Evolutionary conservation across 1,139 yeast genomes (phyloP).

Genomic region (Spencermartinsiella ligniputridi): DNA sequence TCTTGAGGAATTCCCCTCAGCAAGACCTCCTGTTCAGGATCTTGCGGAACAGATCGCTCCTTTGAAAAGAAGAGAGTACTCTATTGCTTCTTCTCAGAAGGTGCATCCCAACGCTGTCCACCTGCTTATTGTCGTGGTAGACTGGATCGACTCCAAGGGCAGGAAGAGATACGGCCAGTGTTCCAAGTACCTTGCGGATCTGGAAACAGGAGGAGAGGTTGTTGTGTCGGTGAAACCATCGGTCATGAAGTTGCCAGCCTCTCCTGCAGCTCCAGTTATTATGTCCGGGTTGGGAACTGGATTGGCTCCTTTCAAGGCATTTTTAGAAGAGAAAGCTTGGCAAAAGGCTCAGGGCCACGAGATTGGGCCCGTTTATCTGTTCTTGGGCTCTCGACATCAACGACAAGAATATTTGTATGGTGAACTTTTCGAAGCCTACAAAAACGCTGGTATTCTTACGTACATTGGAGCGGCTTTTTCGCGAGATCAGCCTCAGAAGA

Average conservation of each 20-base stretch:
- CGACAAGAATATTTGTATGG: constrained; percentile 95
- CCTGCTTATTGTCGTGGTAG: constrained; percentile 89
- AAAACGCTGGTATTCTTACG: constrained; percentile 86
- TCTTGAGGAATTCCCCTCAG: constrained; percentile 73
- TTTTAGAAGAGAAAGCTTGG: constrained; percentile 92
- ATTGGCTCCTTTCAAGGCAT: constrained; percentile 97
- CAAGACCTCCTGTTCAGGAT: constrained; percentile 72
- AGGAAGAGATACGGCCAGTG: constrained; percentile 91
- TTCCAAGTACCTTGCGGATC: constrained; percentile 81
- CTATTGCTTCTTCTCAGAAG: constrained; percentile 96
- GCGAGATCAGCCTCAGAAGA: constrained; percentile 93
- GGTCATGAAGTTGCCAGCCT: constrained; percentile 92
- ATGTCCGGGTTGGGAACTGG: constrained; percentile 99
- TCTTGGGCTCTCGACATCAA: constrained; percentile 92
- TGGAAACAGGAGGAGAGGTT: constrained; percentile 74
- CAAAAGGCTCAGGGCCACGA: constrained; percentile 84
- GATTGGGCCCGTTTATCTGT: constrained; percentile 85
- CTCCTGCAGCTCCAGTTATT: constrained; percentile 81
- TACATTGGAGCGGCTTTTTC: constrained; percentile 98
- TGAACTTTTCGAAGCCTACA: constrained; percentile 95
- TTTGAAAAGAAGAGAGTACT: constrained; percentile 93
- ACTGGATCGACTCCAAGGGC: constrained; percentile 87
- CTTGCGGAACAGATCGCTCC: constrained; percentile 74
- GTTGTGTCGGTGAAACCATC: constrained; percentile 96
- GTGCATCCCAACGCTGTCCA: constrained; percentile 90